phyloP scores from a whole-genome alignment of 768 basidiomycete genomes.

The Boletus rubescentipes region DNA sequence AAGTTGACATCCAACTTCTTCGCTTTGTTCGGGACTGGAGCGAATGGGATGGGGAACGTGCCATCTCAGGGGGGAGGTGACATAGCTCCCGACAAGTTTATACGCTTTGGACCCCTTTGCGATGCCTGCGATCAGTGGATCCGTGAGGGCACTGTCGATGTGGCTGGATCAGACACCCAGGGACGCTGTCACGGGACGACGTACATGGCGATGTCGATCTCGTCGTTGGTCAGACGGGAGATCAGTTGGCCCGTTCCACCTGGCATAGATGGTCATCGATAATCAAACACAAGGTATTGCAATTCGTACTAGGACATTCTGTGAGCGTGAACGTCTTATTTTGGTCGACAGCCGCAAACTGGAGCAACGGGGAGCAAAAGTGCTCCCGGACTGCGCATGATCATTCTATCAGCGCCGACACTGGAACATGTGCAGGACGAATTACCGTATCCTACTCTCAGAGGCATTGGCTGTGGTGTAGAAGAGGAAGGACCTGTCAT shows the following conservation, averaged over 20 bases:
- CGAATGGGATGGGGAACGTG: constrained; percentile 26
- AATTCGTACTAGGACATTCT: constrained; percentile 77
- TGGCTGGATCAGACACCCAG: background rate
- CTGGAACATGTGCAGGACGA: background rate
- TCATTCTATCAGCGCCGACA: constrained; percentile 5
- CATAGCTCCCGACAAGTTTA: constrained; percentile 91
- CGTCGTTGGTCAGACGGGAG: constrained; percentile 65
- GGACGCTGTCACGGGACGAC: constrained; percentile 19
- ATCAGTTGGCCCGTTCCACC: constrained; percentile 89
- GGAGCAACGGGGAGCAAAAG: constrained; percentile 90
- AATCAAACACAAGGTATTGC: constrained; percentile 1
- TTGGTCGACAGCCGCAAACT: constrained; percentile 69
- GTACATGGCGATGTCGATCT: constrained; percentile 84
- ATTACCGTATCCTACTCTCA: constrained; percentile 35
- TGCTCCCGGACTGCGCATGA: constrained; percentile 70
- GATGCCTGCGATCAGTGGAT: constrained; percentile 87
- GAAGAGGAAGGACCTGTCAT: background rate
- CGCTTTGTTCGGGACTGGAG: background rate
- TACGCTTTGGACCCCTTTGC: constrained; percentile 87
- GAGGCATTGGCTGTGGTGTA: constrained; percentile 20
- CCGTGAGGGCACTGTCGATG: constrained; percentile 73
- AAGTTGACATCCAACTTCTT: background rate
- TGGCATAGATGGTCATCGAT: constrained; percentile 31
- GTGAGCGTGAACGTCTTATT: constrained; percentile 77
- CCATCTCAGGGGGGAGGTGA: constrained; percentile 88